Base-by-base conservation (phyloP, 2,329 filamentous ascomycete genomes). In the Cadophora gregata region DNA sequence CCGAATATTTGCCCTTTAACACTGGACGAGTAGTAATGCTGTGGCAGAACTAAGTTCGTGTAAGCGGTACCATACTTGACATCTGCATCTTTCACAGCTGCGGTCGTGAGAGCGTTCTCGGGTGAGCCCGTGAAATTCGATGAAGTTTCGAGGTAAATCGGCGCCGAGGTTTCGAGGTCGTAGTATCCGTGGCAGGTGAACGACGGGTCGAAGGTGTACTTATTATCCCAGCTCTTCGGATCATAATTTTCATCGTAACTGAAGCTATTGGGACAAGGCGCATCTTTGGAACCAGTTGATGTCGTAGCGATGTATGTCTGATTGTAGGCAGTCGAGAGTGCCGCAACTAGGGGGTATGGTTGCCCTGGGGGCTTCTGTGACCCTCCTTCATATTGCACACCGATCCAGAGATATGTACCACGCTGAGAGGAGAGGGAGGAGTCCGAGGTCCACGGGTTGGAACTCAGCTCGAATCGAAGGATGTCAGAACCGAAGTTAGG, bases 231-330 rank as follows among this genome's bases (percentile, higher is more conserved):
- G 5, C 29, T 38, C 3, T 31, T 24, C 2, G 24, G 6, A 31
- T 31, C 61, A 5, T 21, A 33, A n/a, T 60, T 31, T 1, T 47
- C 42, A 33, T 62, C 64, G n/a, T 62, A 64, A 2, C 38, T 51
- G 25, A 51, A 67, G 50, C 65, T 64, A 24, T 62, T 61, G 0
- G 62, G 62, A 61, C 66, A 68, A 87, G n/a, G 93, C 94, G 2
- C 93, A 92, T 59, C 86, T 88, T 60, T 94, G 85, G 73, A 90
- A 85, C 90, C 91, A 96, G 80, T 97, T 94, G 69, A 83, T 84
- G 0, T 93, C 87, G 59, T 90, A 83, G 1, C 94, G 93, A 1
- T 93, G 92, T 72, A 93, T 86, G 29, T 69, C 24, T 66, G 33
- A 36, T 67, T 67, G 36, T 65, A 59, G 29, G 53, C 53, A 21